phyloP scores from a whole-genome alignment of 176 grass and related monocot species.

The Oryza punctata region DNA sequence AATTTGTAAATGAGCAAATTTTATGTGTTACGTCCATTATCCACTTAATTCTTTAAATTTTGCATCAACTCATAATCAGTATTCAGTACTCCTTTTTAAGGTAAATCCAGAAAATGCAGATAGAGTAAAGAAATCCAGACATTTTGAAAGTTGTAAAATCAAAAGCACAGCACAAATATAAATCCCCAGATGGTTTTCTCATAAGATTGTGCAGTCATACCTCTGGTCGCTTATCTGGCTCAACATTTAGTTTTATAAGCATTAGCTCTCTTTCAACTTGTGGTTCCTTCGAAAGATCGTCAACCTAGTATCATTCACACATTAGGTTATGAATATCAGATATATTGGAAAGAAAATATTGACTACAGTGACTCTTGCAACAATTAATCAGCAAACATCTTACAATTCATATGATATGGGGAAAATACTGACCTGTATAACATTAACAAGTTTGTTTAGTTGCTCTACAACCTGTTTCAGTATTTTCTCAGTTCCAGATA shows the following conservation, averaged over 20 bases:
- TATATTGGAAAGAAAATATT: background rate
- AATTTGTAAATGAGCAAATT: background rate
- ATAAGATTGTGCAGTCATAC: constrained; percentile 32
- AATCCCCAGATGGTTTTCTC: background rate
- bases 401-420: background rate
- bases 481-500: constrained; percentile 77
- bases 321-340: constrained; percentile 23
- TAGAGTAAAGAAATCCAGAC: background rate
- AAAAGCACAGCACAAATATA: background rate
- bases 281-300: constrained; percentile 92
- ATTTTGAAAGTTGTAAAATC: background rate
- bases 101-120: constrained; percentile 2
- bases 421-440: constrained; percentile 64
- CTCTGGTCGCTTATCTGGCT: constrained; percentile 65
- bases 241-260: constrained; percentile 92
- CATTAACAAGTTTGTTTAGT: constrained; percentile 88
- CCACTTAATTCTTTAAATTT: background rate
- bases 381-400: background rate
- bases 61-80: background rate
- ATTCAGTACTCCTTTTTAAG: background rate
- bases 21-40: background rate
- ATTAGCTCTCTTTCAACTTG: constrained; percentile 96
- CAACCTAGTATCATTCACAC: constrained; percentile 61
- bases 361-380: no score
- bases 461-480: constrained; percentile 92